Evolutionary conservation across 805 yeast species (phyloP).

Genomic region (Kodamaea hsintzibuensis): DNA sequence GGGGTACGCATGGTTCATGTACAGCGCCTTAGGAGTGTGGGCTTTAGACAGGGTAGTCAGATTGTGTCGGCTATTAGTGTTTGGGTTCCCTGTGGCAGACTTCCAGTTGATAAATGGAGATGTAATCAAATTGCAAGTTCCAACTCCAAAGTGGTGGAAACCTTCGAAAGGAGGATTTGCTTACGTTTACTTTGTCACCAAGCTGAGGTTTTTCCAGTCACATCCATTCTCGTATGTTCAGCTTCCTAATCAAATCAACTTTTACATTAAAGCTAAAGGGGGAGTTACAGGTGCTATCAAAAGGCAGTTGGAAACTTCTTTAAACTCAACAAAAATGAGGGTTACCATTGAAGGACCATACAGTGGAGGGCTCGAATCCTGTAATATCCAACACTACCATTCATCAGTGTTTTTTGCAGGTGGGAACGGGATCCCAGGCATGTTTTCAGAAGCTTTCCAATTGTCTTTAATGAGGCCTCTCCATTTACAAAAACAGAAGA

Average conservation of each 20-base stretch:
- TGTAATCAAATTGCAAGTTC: conserved; percentile 34
- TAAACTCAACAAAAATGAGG: conserved; percentile 33
- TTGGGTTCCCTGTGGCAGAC: conserved; percentile 40
- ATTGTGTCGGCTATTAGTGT: conserved; percentile 26
- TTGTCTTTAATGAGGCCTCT: conserved; percentile 1
- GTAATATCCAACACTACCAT: conserved; percentile 49
- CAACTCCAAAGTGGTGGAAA: conserved; percentile 38
- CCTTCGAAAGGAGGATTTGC: conserved; percentile 57
- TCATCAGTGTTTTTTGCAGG: conserved; percentile 56
- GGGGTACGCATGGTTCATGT: conserved; percentile 30
- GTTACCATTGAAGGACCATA: conserved; percentile 62
- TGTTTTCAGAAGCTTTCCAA: conserved; percentile 41
- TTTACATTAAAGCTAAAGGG: conserved; percentile 51
- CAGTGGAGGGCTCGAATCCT: conserved; percentile 35
- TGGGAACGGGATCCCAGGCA: conserved; percentile 63
- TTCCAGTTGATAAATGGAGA: conserved; percentile 34
- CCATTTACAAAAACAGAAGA: conserved; percentile 13
- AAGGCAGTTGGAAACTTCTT: conserved; percentile 22
- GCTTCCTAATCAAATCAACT: conserved; percentile 37
- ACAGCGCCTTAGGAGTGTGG: conserved; percentile 38
- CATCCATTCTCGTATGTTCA: conserved; percentile 60
- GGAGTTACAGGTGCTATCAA: conserved; percentile 49
- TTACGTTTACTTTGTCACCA: conserved; percentile 51
- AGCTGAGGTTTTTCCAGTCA: conserved; percentile 59
- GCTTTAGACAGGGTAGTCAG: conserved; percentile 34